Conservation (phyloP, 495 filamentous ascomycete genomes). For the Penicillium cataractarum region DNA sequence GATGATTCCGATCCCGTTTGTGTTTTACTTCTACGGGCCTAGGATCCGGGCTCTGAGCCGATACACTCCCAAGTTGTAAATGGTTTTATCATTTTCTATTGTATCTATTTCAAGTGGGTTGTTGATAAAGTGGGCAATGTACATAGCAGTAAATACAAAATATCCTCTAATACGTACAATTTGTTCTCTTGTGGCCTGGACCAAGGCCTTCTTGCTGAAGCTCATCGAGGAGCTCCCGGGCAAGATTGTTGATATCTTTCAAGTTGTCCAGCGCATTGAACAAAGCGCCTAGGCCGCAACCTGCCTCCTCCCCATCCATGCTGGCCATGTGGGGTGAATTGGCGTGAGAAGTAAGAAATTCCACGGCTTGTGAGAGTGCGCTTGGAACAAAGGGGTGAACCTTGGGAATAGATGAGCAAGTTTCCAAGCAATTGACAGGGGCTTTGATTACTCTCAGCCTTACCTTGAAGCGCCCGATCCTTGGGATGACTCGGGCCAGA, state of each 20-base stretch:
- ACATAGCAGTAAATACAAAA: neutral
- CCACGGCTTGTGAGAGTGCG: slow-evolving; percentile 4
- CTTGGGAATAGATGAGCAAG: neutral
- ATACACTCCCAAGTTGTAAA: neutral
- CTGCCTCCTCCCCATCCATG: neutral
- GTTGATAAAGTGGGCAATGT: neutral
- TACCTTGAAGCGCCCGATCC: slow-evolving; percentile 1
- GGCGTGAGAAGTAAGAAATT: neutral
- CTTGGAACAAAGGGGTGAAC: slow-evolving; percentile 3
- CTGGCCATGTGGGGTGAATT: neutral
- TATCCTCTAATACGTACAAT: neutral
- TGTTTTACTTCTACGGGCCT: slow-evolving; percentile 22
- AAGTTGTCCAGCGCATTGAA: slow-evolving; percentile 2
- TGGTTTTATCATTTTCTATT: neutral
- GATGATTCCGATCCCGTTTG: slow-evolving; percentile 47
- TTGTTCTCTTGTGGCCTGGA: neutral
- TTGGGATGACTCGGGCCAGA: neutral
- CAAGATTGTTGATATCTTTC: slow-evolving; percentile 5
- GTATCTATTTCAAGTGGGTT: neutral
- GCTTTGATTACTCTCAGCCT: neutral
- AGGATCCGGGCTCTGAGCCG: slow-evolving; percentile 3
- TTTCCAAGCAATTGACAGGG: neutral
- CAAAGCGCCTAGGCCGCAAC: neutral
- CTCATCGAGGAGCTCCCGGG: neutral
- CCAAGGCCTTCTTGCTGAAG: neutral